These are phyloP conservation scores for Metschnikowia hibisci DNA, from an alignment of 805 yeast genomes.

Conservation along the genomic window DNA sequence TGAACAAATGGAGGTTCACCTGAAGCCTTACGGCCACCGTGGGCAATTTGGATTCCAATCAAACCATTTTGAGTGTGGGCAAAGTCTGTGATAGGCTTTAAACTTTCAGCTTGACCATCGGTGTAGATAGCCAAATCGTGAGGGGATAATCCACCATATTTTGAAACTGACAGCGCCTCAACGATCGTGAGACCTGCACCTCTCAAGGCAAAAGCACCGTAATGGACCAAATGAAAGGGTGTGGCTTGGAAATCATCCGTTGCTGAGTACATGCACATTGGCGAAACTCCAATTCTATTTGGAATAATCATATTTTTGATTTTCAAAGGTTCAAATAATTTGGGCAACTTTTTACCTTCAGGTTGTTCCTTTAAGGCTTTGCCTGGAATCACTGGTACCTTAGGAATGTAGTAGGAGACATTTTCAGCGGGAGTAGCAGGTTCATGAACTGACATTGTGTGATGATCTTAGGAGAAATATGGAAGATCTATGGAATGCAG, in stretches of 20 bases:
- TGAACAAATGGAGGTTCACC: conserved; percentile 19
- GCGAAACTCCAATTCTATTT: conserved; percentile 46
- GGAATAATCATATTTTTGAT: conserved; percentile 35
- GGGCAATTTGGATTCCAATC: conserved; percentile 51
- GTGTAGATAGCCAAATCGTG: conserved; percentile 31
- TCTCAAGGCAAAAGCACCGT: conserved; percentile 49
- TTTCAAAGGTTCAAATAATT: conserved; percentile 42
- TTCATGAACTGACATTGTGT: neutral
- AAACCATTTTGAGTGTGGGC: too few relatives aligned
- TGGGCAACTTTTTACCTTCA: conserved; percentile 15
- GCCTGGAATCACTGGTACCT: conserved; percentile 1
- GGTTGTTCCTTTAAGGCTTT: neutral
- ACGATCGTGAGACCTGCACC: conserved; percentile 59
- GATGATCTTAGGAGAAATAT: too few relatives aligned
- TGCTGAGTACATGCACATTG: conserved; percentile 47
- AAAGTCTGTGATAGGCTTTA: conserved; percentile 32
- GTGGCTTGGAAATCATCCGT: conserved; percentile 39
- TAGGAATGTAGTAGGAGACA: conserved; percentile 3
- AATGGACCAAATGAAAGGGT: conserved; percentile 49
- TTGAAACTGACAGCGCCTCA: conserved; percentile 55
- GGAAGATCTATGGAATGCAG: too few relatives aligned
- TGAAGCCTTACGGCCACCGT: conserved; percentile 42
- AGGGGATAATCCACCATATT: conserved; percentile 23
- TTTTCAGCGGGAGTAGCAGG: neutral
- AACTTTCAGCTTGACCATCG: conserved; percentile 43